Percentiles rank a stretch among this genome's conserved stretches.
These are phyloP conservation scores for Arxiozyma telluris DNA, from an alignment of 1,139 yeast species.

Conservation along the genomic window DNA sequence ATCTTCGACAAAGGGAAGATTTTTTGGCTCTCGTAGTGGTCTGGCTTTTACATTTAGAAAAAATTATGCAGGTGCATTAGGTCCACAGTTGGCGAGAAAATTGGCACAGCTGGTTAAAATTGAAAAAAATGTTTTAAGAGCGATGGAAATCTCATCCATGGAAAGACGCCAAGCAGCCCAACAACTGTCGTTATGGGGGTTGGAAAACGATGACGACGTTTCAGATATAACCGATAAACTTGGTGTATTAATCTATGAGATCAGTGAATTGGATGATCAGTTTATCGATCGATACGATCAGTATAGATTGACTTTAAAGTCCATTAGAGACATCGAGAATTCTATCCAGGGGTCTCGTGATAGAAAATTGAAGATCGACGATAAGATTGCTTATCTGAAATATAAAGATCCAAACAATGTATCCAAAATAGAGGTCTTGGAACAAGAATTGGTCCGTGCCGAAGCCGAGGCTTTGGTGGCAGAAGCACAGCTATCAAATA, in stretches of 20 bases:
- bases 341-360: slow-evolving; percentile 98
- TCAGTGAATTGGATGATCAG: slow-evolving; percentile 96
- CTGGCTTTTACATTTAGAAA: slow-evolving; percentile 75
- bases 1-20: slow-evolving; percentile 76
- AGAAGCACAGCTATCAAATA: slow-evolving; percentile 96
- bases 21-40: slow-evolving; percentile 92
- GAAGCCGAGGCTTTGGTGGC: slow-evolving; percentile 99
- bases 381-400: slow-evolving; percentile 93
- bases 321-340: slow-evolving; percentile 92
- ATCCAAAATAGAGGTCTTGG: slow-evolving; percentile 87
- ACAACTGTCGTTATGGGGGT: slow-evolving; percentile 96
- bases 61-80: slow-evolving; percentile 85
- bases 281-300: slow-evolving; percentile 96
- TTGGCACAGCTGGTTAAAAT: slow-evolving; percentile 84
- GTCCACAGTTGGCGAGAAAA: slow-evolving; percentile 91
- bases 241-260: slow-evolving; percentile 90
- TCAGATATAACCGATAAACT: slow-evolving; percentile 94
- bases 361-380: slow-evolving; percentile 94
- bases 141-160: slow-evolving; percentile 84
- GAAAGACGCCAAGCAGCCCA: slow-evolving; percentile 96
- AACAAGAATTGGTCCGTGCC: slow-evolving; percentile 97
- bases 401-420: slow-evolving; percentile 94
- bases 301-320: slow-evolving; percentile 90
- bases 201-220: slow-evolving; percentile 94
- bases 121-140: slow-evolving; percentile 93